Percentiles rank a stretch among this genome's conserved stretches.
phyloP scores from a whole-genome alignment of 495 filamentous ascomycete genomes.

The Elaphomyces granulatus region DNA sequence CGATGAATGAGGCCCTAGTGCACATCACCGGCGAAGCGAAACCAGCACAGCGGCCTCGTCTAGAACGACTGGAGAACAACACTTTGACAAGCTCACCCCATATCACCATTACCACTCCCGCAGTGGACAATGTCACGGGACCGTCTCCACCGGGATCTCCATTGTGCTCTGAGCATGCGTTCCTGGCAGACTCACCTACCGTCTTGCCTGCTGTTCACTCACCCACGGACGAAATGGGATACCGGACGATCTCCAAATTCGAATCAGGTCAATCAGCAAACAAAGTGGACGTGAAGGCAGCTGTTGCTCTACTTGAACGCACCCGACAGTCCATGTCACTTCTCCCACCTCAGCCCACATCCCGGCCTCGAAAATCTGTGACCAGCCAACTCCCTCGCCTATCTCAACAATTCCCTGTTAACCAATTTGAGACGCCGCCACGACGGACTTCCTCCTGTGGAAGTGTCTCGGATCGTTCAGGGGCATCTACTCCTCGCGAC shows the following conservation, averaged over 20 bases:
- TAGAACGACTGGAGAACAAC: not conserved
- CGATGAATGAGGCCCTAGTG: conserved; percentile 40
- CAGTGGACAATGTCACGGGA: not conserved
- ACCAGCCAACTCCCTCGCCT: conserved; percentile 29
- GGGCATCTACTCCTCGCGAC: conserved; percentile 39
- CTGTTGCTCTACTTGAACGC: conserved; percentile 44
- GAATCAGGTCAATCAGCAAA: conserved; percentile 2
- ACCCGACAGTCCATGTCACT: conserved; percentile 73
- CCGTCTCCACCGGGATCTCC: not conserved
- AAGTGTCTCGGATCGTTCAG: conserved; percentile 9
- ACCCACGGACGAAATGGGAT: conserved; percentile 15
- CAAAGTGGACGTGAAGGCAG: too few species aligned
- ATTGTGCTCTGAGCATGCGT: not conserved
- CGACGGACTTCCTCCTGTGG: conserved; percentile 20
- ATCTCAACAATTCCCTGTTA: conserved; percentile 40
- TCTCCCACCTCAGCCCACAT: conserved; percentile 21
- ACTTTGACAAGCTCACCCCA: not conserved
- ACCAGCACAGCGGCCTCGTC: conserved; percentile 26
- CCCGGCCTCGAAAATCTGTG: conserved; percentile 15
- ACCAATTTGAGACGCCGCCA: conserved; percentile 46
- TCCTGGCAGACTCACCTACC: not conserved
- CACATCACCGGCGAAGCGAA: conserved; percentile 36
- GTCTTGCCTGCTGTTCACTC: not conserved
- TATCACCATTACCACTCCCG: not conserved
- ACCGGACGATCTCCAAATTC: conserved; percentile 17